A percentile compares a stretch with the other conserved stretches of the same genome.
Conservation (phyloP, 1,284 basidiomycete genomes). For the Tylopilus sp. region DNA sequence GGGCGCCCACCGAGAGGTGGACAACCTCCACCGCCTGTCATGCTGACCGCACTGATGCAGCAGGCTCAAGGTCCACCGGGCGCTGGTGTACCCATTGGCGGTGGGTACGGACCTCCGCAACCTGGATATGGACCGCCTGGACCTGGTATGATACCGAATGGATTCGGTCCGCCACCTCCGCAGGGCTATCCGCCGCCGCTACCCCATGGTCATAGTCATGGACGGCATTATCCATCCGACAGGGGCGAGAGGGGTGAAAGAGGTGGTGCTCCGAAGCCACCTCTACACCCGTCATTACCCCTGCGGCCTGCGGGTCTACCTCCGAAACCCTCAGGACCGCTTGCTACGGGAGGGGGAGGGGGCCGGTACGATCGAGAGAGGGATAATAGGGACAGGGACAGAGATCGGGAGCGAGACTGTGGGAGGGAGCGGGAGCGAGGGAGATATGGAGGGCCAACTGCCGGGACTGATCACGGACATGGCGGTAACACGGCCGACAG, state of each 20-base stretch:
- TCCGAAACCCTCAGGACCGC: conserved; percentile 18
- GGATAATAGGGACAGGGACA: conserved; percentile 3
- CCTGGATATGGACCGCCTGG: conserved; percentile 16
- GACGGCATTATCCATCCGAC: conserved; percentile 16
- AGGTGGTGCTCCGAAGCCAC: conserved; percentile 1
- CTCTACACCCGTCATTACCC: conserved; percentile 24
- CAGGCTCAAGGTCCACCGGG: conserved; percentile 22
- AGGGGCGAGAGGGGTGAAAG: conserved; percentile 20
- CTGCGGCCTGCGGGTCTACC: conserved; percentile 20
- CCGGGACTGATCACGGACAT: conserved; percentile 3
- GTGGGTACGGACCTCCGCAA: conserved; percentile 17
- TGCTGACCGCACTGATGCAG: conserved; percentile 31
- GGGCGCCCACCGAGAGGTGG: conserved; percentile 23
- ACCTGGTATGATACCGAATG: conserved; percentile 16
- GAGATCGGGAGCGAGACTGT: conserved; percentile 10
- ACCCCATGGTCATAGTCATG: conserved; percentile 9
- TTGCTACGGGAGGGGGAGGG: conserved; percentile 16
- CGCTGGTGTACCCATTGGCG: neutral
- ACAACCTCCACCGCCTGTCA: conserved; percentile 29
- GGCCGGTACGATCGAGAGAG: conserved; percentile 24
- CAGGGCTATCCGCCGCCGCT: conserved; percentile 22
- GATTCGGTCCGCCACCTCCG: conserved; percentile 20
- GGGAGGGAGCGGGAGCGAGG: conserved; percentile 21
- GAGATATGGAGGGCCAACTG: conserved; percentile 7
- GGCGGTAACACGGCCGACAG: conserved; percentile 12